Percentiles rank a stretch among this genome's conserved stretches.
These are phyloP conservation scores for Trichoderma parareesei DNA, from an alignment of 495 filamentous ascomycete genomes.

Conservation along the genomic window DNA sequence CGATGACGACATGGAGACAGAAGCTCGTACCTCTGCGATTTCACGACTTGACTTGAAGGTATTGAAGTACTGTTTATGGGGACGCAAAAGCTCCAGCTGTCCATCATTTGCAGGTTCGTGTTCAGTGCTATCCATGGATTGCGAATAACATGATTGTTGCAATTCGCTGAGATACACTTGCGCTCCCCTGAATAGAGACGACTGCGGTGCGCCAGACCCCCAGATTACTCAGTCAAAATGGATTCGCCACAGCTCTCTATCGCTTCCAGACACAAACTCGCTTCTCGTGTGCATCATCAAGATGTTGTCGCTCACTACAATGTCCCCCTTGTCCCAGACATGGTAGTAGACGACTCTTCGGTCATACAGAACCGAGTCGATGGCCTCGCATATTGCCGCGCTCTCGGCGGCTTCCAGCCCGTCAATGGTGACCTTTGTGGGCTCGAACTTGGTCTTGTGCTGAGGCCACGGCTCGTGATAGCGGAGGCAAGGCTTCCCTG, in stretches of 20 bases:
- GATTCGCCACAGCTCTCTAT: conserved; percentile 45
- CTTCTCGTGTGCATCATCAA: conserved; percentile 45
- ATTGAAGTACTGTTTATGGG: no score
- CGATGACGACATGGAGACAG: no score
- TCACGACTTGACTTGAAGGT: no score
- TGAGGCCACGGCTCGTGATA: conserved; percentile 49
- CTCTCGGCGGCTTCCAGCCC: conserved; percentile 22
- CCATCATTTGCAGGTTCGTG: no score
- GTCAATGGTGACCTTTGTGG: conserved; percentile 38
- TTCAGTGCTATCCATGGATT: no score
- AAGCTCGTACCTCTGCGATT: no score
- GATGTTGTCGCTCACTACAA: conserved; percentile 46
- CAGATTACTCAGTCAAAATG: conserved; percentile 25
- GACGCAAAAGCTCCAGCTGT: no score
- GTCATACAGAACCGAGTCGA: conserved; percentile 38
- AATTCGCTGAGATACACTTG: no score
- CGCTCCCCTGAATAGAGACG: no score
- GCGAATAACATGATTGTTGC: no score
- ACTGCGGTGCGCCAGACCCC: neutral
- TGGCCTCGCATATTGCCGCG: conserved; percentile 16
- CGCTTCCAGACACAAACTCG: conserved; percentile 32
- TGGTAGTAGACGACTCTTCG: conserved; percentile 38
- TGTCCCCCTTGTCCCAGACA: conserved; percentile 48
- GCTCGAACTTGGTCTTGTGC: conserved; percentile 40
- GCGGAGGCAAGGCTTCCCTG: conserved; percentile 36